phyloP scores from a whole-genome alignment of 441 rosid genomes.

The Erodium trifolium region DNA sequence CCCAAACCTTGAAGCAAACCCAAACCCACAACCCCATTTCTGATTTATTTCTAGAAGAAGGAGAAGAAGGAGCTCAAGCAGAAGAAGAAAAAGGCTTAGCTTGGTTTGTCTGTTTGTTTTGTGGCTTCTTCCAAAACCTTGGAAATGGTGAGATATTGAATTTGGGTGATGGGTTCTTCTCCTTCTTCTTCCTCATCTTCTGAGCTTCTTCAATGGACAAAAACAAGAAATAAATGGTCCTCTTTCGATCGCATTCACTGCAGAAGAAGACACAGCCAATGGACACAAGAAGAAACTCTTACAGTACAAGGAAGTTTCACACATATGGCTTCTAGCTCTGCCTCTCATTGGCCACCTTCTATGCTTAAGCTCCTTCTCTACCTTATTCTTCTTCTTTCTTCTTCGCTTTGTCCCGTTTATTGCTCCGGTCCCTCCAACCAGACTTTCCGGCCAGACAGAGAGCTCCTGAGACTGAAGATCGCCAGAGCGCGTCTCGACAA shows the following conservation, averaged over 20 bases:
- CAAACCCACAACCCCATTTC: background rate
- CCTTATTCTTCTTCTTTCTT: conserved; percentile 40
- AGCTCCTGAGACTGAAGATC: conserved; percentile 43
- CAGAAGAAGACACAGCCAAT: background rate
- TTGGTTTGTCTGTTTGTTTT: no score
- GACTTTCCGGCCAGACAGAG: conserved; percentile 62
- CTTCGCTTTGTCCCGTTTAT: conserved; percentile 35
- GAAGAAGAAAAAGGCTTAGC: background rate
- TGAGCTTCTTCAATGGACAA: background rate
- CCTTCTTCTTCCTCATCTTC: background rate
- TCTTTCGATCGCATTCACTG: background rate
- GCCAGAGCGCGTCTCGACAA: conserved; percentile 51
- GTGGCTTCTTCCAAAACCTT: background rate
- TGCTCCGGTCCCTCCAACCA: conserved; percentile 25
- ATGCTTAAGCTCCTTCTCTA: conserved; percentile 21
- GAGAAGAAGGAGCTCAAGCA: no score
- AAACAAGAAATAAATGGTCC: background rate
- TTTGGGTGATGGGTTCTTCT: background rate
- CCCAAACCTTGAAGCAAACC: background rate
- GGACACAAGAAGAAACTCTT: background rate
- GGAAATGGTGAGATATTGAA: background rate
- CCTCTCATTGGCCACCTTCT: no score
- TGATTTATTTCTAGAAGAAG: no score
- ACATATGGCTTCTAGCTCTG: conserved; percentile 4
- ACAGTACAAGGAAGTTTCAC: background rate